Conservation (phyloP, 2,329 filamentous ascomycete genomes). For the Microdochium nivale region DNA sequence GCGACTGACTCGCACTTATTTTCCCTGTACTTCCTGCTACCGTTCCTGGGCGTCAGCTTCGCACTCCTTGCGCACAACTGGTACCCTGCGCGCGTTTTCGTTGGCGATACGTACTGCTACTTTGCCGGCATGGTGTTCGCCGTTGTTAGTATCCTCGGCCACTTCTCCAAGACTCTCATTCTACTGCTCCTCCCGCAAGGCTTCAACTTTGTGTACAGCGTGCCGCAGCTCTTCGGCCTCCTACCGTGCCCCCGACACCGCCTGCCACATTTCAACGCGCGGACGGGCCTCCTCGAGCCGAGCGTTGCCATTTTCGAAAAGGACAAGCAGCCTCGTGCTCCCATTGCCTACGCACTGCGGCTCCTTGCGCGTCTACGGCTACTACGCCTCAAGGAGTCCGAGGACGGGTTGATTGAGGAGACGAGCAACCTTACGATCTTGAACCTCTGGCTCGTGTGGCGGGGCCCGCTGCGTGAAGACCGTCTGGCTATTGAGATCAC, state of each 20-base stretch:
- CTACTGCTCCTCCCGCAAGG: slow-evolving; percentile 88
- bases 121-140: slow-evolving; percentile 99
- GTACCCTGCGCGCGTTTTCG: slow-evolving; percentile 92
- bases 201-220: slow-evolving; percentile 93
- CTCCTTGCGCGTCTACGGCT: slow-evolving; percentile 61
- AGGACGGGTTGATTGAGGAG: slow-evolving; percentile 63
- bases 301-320: slow-evolving; percentile 69
- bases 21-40: slow-evolving; percentile 87
- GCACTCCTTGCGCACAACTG: slow-evolving; percentile 88
- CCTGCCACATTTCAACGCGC: slow-evolving; percentile 78
- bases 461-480: slow-evolving; percentile 84
- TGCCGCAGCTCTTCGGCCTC: slow-evolving; percentile 81
- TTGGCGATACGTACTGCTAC: slow-evolving; percentile 98
- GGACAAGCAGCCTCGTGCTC: slow-evolving; percentile 57
- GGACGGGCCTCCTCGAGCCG: slow-evolving; percentile 77
- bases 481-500: slow-evolving; percentile 72
- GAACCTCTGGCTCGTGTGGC: slow-evolving; percentile 94
- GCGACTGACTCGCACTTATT: slow-evolving; percentile 94
- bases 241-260: slow-evolving; percentile 91
- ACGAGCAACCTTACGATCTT: slow-evolving; percentile 88
- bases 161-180: slow-evolving; percentile 95
- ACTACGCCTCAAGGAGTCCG: slow-evolving; percentile 58
- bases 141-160: slow-evolving; percentile 89
- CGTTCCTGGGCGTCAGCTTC: slow-evolving; percentile 85
- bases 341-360: slow-evolving; percentile 56